Percentiles rank a stretch among this genome's conserved stretches.
Conservation (phyloP, 140 eudicot species). For the Senecio squalidus region DNA sequence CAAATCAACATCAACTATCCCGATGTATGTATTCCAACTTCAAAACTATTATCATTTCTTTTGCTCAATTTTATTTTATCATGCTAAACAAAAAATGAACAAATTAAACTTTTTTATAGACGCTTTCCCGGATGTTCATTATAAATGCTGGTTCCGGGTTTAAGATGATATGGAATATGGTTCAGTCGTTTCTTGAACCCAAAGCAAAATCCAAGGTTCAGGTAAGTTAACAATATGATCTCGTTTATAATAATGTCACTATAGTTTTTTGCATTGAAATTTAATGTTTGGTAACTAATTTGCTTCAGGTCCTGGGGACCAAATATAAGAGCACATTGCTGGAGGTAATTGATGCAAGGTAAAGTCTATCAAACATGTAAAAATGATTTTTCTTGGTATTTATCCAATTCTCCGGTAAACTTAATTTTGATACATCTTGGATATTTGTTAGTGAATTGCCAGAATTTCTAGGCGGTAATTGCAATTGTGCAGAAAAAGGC, state of each 20-base stretch:
- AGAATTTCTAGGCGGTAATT: conserved; percentile 72
- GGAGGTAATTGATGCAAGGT: conserved; percentile 78
- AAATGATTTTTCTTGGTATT: background rate
- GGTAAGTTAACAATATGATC: conserved; percentile 24
- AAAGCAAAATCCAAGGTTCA: conserved; percentile 66
- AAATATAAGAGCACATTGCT: conserved; percentile 60
- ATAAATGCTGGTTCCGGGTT: conserved; percentile 79
- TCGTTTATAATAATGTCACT: background rate
- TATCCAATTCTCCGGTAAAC: background rate
- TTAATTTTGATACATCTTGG: conserved; percentile 6
- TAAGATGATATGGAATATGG: conserved; percentile 58
- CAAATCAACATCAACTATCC: conserved; percentile 82
- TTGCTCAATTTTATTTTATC: no score
- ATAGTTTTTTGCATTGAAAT: background rate
- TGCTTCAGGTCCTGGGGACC: conserved; percentile 60
- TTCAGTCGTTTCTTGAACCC: conserved; percentile 68
- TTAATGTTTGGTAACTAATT: no score
- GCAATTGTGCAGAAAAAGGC: conserved; percentile 64
- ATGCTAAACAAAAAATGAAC: background rate
- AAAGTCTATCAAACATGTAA: conserved; percentile 13
- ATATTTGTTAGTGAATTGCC: conserved; percentile 60
- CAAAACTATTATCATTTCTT: no score
- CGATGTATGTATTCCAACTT: conserved; percentile 38
- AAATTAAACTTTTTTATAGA: no score
- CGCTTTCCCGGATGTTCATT: conserved; percentile 67